Percentiles rank a stretch among this genome's conserved stretches.
Evolutionary conservation across 129 eudicot genomes (phyloP).

Genomic region (Flaveria ramosissima): DNA sequence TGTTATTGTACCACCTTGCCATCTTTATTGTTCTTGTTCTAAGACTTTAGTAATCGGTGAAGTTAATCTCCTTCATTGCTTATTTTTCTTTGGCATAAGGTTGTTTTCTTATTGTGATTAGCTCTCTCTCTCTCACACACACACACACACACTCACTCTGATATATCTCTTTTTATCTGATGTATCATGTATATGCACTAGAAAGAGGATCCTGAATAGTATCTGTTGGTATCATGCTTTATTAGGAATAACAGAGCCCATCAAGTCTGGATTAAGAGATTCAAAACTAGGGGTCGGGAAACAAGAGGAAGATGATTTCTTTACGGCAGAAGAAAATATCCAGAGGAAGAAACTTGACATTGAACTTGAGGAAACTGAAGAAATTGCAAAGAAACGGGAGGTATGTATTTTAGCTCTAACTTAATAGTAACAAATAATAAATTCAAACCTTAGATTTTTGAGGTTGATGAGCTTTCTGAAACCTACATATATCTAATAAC

Average conservation of each 20-base stretch:
- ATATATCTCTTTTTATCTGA: neutral
- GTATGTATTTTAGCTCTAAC: slow-evolving; percentile 47
- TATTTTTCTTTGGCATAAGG: neutral
- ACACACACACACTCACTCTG: neutral
- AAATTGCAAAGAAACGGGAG: slow-evolving; percentile 90
- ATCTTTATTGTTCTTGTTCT: too few species aligned
- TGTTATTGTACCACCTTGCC: too few species aligned
- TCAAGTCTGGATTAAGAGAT: slow-evolving; percentile 95
- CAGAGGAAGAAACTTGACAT: slow-evolving; percentile 89
- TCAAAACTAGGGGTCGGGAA: slow-evolving; percentile 83
- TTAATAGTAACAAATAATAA: slow-evolving; percentile 11
- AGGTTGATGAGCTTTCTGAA: slow-evolving; percentile 68
- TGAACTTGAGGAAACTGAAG: slow-evolving; percentile 92
- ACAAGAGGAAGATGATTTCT: slow-evolving; percentile 95
- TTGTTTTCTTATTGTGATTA: neutral
- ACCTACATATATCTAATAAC: slow-evolving; percentile 66
- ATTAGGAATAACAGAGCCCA: slow-evolving; percentile 89
- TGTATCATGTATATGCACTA: neutral
- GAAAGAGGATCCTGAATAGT: neutral
- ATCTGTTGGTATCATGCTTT: slow-evolving; percentile 11
- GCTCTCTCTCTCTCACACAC: neutral
- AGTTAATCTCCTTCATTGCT: too few species aligned
- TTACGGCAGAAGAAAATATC: slow-evolving; percentile 94
- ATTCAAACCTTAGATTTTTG: slow-evolving; percentile 30
- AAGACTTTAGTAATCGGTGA: too few species aligned